Evolutionary conservation across 176 grass and related monocot genomes (phyloP).

Genomic region (Areca catechu): DNA sequence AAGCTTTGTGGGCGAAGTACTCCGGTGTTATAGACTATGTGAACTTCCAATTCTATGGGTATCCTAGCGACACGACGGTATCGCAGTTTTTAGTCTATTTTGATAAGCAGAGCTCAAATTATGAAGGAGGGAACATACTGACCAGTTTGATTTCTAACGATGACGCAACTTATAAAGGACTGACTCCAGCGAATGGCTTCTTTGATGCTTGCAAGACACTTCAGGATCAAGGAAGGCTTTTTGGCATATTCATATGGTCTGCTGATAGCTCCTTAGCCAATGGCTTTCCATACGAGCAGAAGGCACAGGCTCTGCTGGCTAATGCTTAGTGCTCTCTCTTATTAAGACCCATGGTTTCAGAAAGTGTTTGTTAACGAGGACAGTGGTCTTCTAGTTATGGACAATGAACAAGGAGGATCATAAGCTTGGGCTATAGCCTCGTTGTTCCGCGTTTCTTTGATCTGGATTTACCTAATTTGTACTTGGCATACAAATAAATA

Average conservation of each 20-base stretch:
- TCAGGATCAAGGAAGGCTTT: conserved; percentile 46
- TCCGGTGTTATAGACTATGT: conserved; percentile 48
- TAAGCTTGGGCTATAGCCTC: too few relatives aligned
- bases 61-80: conserved; percentile 32
- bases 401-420: too few relatives aligned
- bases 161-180: conserved; percentile 1
- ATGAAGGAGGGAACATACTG: conserved; percentile 47
- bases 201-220: conserved; percentile 41
- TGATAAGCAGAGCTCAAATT: conserved; percentile 43
- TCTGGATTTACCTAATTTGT: too few relatives aligned
- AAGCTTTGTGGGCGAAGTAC: conserved; percentile 41
- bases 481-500: too few relatives aligned
- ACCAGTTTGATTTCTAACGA: conserved; percentile 64
- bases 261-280: conserved; percentile 44
- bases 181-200: conserved; percentile 33
- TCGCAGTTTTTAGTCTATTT: conserved; percentile 41
- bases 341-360: too few relatives aligned
- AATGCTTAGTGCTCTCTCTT: neutral
- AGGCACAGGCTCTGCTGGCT: conserved; percentile 45
- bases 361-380: too few relatives aligned
- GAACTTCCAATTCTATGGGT: conserved; percentile 93
- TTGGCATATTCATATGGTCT: conserved; percentile 72
- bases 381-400: too few relatives aligned
- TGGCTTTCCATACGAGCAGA: conserved; percentile 55
- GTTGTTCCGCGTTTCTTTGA: too few relatives aligned